Evolutionary conservation across 495 filamentous ascomycete species (phyloP).

Genomic region (Hypoxylon perforatum): DNA sequence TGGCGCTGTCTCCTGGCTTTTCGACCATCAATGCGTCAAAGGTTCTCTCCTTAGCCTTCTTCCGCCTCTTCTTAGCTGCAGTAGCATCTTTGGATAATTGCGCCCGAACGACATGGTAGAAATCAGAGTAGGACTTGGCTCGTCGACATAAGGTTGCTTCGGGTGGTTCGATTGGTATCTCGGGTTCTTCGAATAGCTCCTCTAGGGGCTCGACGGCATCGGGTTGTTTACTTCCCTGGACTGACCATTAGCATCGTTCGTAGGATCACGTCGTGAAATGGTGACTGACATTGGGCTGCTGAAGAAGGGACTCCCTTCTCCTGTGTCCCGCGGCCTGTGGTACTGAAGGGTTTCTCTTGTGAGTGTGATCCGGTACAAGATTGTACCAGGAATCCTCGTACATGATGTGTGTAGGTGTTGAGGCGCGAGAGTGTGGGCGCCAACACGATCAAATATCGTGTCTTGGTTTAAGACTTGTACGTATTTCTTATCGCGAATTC

Average conservation of each 20-base stretch:
- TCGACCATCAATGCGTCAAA: constrained; percentile 56
- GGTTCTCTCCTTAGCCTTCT: constrained; percentile 48
- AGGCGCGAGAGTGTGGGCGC: constrained; percentile 8
- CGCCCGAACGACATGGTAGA: constrained; percentile 71
- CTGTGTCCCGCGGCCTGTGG: constrained; percentile 60
- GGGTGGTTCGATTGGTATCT: constrained; percentile 65
- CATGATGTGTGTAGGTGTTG: constrained; percentile 55
- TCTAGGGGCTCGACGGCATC: constrained; percentile 54
- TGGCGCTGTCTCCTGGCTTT: constrained; percentile 65
- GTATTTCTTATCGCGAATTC: too few relatives aligned
- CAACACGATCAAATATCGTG: background rate
- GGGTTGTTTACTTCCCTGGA: constrained; percentile 52
- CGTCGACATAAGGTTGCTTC: constrained; percentile 69
- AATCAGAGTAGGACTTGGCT: constrained; percentile 81
- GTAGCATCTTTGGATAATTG: constrained; percentile 61
- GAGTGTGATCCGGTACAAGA: constrained; percentile 66
- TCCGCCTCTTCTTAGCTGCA: constrained; percentile 53
- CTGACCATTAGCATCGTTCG: constrained; percentile 32
- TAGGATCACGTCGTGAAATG: background rate
- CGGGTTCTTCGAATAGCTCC: constrained; percentile 62
- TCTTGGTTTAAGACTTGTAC: too few relatives aligned
- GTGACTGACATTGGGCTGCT: constrained; percentile 73
- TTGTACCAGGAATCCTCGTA: constrained; percentile 82
- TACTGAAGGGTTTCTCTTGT: constrained; percentile 54
- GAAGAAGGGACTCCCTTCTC: constrained; percentile 71